These are phyloP conservation scores for Anisodus tanguticus DNA, from an alignment of 257 asterid genomes.

Conservation along the genomic window DNA sequence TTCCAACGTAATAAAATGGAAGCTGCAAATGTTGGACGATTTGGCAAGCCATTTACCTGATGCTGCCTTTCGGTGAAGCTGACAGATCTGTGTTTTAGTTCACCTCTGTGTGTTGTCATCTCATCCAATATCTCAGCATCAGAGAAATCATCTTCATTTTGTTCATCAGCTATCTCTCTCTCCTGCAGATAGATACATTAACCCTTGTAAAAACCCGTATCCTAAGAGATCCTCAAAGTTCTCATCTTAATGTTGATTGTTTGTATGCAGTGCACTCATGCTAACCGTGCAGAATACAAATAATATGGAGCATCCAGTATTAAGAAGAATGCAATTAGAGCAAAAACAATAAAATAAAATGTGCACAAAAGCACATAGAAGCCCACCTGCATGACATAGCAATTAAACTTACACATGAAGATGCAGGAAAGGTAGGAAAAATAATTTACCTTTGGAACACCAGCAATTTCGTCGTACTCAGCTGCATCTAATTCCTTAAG, in stretches of 20 bases:
- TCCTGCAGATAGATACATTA: conserved; percentile 47
- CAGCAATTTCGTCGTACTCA: conserved; percentile 78
- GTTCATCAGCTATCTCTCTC: conserved; percentile 38
- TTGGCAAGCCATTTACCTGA: conserved; percentile 48
- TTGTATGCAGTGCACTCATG: neutral
- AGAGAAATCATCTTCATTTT: conserved; percentile 52
- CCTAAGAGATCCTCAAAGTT: neutral
- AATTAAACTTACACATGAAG: neutral
- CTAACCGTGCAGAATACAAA: neutral
- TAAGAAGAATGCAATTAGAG: conserved; percentile 3
- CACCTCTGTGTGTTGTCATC: conserved; percentile 84
- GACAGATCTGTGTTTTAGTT: conserved; percentile 67
- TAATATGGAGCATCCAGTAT: neutral
- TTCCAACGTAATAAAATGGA: neutral
- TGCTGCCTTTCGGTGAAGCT: conserved; percentile 72
- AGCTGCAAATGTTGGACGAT: conserved; percentile 2
- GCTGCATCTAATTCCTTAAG: conserved; percentile 83
- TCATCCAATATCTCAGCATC: conserved; percentile 81
- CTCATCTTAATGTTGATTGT: neutral
- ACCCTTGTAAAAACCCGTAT: neutral
- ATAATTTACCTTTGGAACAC: conserved; percentile 43
- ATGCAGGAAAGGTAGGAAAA: neutral
- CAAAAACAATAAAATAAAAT: neutral
- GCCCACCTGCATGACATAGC: neutral
- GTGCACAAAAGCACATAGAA: conserved; percentile 2